A percentile compares a stretch with the other conserved stretches of the same genome.
These are phyloP conservation scores for Casuarina glauca DNA, from an alignment of 306 rosid genomes.

Conservation along the genomic window DNA sequence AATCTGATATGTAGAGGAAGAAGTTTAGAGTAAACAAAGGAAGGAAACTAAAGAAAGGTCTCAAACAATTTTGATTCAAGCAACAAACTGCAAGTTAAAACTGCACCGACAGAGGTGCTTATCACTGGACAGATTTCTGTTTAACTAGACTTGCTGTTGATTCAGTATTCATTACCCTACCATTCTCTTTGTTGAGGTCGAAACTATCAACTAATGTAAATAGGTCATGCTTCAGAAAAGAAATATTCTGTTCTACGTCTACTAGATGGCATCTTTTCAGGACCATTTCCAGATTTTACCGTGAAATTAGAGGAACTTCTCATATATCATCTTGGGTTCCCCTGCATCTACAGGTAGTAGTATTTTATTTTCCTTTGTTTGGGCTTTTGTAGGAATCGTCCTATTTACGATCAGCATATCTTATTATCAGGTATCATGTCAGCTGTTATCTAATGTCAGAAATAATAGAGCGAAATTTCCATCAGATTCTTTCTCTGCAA, in stretches of 20 bases:
- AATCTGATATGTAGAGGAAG: constrained; percentile 16
- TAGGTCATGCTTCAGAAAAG: too few relatives aligned
- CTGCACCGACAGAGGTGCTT: background rate
- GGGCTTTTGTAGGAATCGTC: background rate
- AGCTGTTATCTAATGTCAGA: too few relatives aligned
- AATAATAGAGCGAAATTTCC: too few relatives aligned
- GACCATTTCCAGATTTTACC: background rate
- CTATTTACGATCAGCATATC: background rate
- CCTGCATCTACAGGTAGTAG: background rate
- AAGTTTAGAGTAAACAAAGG: background rate
- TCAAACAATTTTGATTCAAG: background rate
- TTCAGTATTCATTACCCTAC: too few relatives aligned
- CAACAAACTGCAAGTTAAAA: background rate
- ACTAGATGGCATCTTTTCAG: too few relatives aligned
- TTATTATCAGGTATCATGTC: too few relatives aligned
- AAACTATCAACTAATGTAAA: too few relatives aligned
- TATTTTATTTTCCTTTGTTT: background rate
- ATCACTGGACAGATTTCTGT: background rate
- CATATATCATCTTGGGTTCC: background rate
- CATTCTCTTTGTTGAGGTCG: too few relatives aligned
- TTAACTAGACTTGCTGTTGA: background rate
- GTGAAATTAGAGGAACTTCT: background rate
- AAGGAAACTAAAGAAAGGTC: background rate
- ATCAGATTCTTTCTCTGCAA: too few relatives aligned
- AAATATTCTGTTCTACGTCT: too few relatives aligned